Evolutionary conservation across 1,284 basidiomycete genomes (phyloP), one percentile per base, ranked within the genome.

Genomic region (Coniferiporia sulphurascens): DNA sequence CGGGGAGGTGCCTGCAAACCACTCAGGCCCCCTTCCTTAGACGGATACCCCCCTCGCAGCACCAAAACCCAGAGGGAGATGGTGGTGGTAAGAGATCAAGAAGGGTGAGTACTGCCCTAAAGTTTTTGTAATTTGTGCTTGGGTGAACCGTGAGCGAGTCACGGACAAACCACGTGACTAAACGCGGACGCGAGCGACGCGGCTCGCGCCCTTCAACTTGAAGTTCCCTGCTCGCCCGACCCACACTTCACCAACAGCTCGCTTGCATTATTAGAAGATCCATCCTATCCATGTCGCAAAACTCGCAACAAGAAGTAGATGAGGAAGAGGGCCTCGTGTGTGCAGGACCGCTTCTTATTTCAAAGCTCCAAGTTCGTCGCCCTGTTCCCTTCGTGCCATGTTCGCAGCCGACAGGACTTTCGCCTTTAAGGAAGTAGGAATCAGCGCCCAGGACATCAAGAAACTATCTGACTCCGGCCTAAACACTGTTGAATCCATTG

Each of bases 401-500:
- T 4, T 36, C 15, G 22, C 27, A 27, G 27, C 27, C 27, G 22
- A 32, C 52, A 56, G 36, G 32, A 17, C 44, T 43, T 32, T 19
- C 41, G 22, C 36, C 17, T 35, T 32, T 22, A 59, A 82, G 76
- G 95, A 98, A 75, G 87, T 87, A 41, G 96, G 97, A 8, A 94
- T 99, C 65, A 86, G 89, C 41, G 73, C 87, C 22, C 91, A 94
- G 67, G 96, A 99, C 72, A 90, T 95, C 76, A 94, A 97, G 82
- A 98, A 98, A 73, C 87, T 99, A 35, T 76, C 85, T n/a, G 94
- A 97, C 60, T 91, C 91, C 15, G 97, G 97, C 6, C 84, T 91
- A 62, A 86, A 98, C 72, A 99, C 97, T 0, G 86, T 99, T 63
- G 96, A 99, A 74, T 86, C 93, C 13, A 91, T 99, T 54, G 96